Percentiles rank a stretch among this genome's conserved stretches.
Conservation (phyloP, 495 filamentous ascomycete genomes). For the Penicilliopsis zonata region DNA sequence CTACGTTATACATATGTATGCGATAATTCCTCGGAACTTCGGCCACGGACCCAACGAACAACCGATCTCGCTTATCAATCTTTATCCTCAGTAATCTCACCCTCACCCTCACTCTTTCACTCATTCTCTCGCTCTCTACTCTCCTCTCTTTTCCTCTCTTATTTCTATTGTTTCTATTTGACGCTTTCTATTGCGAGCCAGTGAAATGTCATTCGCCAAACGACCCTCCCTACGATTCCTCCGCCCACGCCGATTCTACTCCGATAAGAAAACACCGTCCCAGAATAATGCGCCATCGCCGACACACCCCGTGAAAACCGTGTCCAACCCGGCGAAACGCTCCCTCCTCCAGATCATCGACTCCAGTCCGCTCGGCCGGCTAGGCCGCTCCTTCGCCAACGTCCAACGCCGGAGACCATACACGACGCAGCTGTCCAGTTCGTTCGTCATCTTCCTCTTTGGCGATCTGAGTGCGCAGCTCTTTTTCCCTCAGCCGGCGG, state of each 20-base stretch:
- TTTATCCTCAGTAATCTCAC: constrained; percentile 2
- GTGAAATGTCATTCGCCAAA: no score
- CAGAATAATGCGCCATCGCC: not conserved
- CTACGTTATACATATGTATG: no score
- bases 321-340: no score
- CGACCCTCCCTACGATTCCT: not conserved
- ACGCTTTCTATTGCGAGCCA: no score
- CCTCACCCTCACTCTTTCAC: not conserved
- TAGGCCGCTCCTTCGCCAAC: constrained; percentile 48
- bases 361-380: constrained; percentile 29
- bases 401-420: constrained; percentile 60
- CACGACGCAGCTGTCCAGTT: constrained; percentile 61
- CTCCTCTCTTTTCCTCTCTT: not conserved
- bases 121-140: not conserved
- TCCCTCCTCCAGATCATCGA: constrained; percentile 48
- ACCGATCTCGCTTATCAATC: no score
- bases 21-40: no score
- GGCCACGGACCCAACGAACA: no score
- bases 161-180: not conserved
- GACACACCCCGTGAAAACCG: not conserved
- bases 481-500: constrained; percentile 23
- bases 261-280: no score
- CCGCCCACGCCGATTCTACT: not conserved
- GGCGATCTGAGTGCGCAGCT: constrained; percentile 75
- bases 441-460: constrained; percentile 64